Base-by-base conservation (phyloP, 2,329 filamentous ascomycete genomes). In the Parastagonospora avenae region DNA sequence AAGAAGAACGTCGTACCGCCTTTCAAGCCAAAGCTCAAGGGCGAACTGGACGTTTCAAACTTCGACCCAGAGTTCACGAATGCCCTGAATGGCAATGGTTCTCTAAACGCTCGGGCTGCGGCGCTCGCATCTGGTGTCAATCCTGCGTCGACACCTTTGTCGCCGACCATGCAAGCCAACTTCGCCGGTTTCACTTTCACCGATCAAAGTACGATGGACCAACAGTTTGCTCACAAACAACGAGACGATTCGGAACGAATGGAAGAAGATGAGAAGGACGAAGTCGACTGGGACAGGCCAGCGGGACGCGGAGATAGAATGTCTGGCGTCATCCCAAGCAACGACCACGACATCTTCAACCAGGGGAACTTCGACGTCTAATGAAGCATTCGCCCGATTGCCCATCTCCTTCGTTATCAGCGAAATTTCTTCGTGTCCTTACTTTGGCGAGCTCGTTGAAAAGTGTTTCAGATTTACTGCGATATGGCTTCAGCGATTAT, bases 41-140 rank as follows among this genome's bases (percentile, higher is more conserved):
- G 90, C 11, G 92, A 96, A 73, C 91, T 92, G 2, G 94, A 99
- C 64, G 95, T 95, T 1, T 97, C 92, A 38, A 97, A 99, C 76
- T 99, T 99, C 69, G 94, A 99, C 66, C 94, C 94, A 0, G 94
- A 97, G 73, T 99, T 99, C 73, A 99, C 94, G 45, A 97, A 94
- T 60, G 94, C 94, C 5, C 79, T 97, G 50, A 91, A 92, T 66
- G 90, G 88, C 53, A 91, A 91, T 46, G 76, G 89, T 1, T 97
- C 92, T 0, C 81, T 97, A 51, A 97, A 97, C 69, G 91, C 94
- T 65, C 87, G 93, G 50, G 93, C 94, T 4, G 91, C 91, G 11
- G 91, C 91, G 7, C 75, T 97, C 42, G 91, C 93, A 12, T 87
- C 87, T 50, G 92, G 92, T 32, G 76, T 83, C 40, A 90, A 94